Evolutionary conservation across 2,329 filamentous ascomycete genomes (phyloP).

Genomic region (Aspergillus awamori): DNA sequence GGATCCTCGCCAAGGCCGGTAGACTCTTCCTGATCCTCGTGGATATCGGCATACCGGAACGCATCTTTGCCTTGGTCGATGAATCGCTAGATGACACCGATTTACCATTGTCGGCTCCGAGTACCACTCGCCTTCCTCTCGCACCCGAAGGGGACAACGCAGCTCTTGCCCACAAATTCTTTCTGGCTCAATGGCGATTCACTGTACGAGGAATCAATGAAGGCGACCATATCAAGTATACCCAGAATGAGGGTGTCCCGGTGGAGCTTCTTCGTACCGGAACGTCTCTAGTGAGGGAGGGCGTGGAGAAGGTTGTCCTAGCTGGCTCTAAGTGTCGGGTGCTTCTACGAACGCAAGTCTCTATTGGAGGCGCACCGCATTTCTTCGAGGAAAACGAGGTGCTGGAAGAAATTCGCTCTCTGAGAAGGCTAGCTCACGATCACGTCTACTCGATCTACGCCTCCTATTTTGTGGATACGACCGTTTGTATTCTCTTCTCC

Average conservation of each 20-base stretch:
- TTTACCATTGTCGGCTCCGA: slow-evolving; percentile 58
- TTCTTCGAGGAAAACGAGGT: slow-evolving; percentile 46
- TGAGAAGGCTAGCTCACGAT: slow-evolving; percentile 45
- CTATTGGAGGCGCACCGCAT: slow-evolving; percentile 40
- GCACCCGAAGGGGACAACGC: slow-evolving; percentile 50
- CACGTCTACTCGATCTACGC: slow-evolving; percentile 50
- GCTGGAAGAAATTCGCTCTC: slow-evolving; percentile 41
- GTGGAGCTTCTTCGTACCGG: slow-evolving; percentile 56
- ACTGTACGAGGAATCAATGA: slow-evolving; percentile 58
- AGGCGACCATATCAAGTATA: slow-evolving; percentile 62
- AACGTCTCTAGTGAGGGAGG: slow-evolving; percentile 37
- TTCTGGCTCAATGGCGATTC: slow-evolving; percentile 62
- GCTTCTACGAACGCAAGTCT: slow-evolving; percentile 43
- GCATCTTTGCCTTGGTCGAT: slow-evolving; percentile 64
- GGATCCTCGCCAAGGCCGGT: slow-evolving; percentile 61
- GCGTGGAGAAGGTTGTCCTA: slow-evolving; percentile 47
- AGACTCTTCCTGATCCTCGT: slow-evolving; percentile 62
- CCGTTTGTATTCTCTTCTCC: slow-evolving; percentile 47
- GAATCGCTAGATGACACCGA: slow-evolving; percentile 65
- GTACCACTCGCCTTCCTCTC: slow-evolving; percentile 57
- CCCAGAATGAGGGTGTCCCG: slow-evolving; percentile 61
- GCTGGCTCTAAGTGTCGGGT: slow-evolving; percentile 40
- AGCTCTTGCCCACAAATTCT: slow-evolving; percentile 59
- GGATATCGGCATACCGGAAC: slow-evolving; percentile 63
- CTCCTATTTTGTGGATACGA: slow-evolving; percentile 49